Percentiles rank a stretch among this genome's conserved stretches.
These are phyloP conservation scores for Pseudocercospora crystallina DNA, from an alignment of 2,329 filamentous ascomycete species.

Conservation along the genomic window DNA sequence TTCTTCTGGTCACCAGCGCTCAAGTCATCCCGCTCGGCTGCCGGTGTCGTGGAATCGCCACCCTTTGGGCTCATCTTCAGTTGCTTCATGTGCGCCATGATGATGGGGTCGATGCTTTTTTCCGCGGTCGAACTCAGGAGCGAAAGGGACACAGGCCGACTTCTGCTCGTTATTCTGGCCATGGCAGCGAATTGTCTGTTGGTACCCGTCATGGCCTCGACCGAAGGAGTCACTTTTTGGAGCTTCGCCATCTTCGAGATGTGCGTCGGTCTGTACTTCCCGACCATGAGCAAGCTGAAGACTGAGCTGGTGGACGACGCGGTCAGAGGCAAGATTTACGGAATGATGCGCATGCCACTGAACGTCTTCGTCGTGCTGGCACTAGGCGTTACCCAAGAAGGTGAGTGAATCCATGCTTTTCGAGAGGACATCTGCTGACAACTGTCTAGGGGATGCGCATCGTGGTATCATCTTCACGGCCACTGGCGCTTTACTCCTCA, in stretches of 20 bases:
- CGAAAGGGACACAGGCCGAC: constrained; percentile 22
- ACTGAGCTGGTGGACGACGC: constrained; percentile 56
- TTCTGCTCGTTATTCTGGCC: constrained; percentile 43
- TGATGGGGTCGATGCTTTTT: constrained; percentile 59
- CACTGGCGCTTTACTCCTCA: constrained; percentile 13
- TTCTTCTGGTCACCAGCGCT: constrained; percentile 62
- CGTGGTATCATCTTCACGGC: constrained; percentile 16
- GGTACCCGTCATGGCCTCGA: constrained; percentile 40
- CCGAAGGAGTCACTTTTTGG: constrained; percentile 52
- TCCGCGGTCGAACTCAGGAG: constrained; percentile 26
- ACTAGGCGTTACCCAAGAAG: constrained; percentile 46
- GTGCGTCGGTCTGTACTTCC: constrained; percentile 60
- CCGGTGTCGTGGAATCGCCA: constrained; percentile 17
- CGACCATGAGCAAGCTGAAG: constrained; percentile 57
- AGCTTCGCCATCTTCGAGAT: constrained; percentile 58
- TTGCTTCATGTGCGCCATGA: constrained; percentile 60
- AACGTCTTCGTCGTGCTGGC: constrained; percentile 58
- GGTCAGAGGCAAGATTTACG: constrained; percentile 56
- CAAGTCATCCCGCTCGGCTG: constrained; percentile 24
- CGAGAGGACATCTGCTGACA: not conserved
- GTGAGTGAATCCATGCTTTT: constrained; percentile 7
- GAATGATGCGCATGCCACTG: constrained; percentile 58
- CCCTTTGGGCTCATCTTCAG: constrained; percentile 57
- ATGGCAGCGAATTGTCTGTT: constrained; percentile 40
- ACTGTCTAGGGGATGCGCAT: constrained; percentile 13